phyloP scores from a whole-genome alignment of 2,329 filamentous ascomycete genomes.

The Sporothrix phasma region DNA sequence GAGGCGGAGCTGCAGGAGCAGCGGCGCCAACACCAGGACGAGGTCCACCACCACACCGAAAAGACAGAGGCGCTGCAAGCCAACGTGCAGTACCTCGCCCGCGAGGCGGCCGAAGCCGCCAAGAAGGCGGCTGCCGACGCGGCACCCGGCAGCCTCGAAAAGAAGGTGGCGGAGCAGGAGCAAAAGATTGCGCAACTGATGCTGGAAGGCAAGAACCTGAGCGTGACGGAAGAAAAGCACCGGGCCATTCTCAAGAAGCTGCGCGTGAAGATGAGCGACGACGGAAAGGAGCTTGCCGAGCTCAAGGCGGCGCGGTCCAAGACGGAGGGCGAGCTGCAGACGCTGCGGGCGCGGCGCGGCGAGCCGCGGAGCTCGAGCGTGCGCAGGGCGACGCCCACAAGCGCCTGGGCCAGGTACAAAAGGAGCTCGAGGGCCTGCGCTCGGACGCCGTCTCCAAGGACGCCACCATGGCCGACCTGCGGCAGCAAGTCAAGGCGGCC shows the following conservation, averaged over 20 bases:
- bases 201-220: conserved; percentile 84
- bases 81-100: conserved; percentile 80
- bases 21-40: conserved; percentile 60
- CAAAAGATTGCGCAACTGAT: conserved; percentile 81
- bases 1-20: conserved; percentile 28
- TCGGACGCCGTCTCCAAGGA: conserved; percentile 55
- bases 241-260: conserved; percentile 76
- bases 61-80: conserved; percentile 85
- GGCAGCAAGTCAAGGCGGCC: conserved; percentile 57
- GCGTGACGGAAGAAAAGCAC: conserved; percentile 76
- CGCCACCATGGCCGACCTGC: conserved; percentile 56
- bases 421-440: conserved; percentile 41
- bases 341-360: conserved; percentile 38
- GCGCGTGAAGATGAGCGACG: conserved; percentile 52
- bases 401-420: conserved; percentile 48
- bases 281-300: conserved; percentile 54
- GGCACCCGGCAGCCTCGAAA: conserved; percentile 56
- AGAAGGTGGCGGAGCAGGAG: conserved; percentile 79
- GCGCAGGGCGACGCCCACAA: conserved; percentile 42
- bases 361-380: conserved; percentile 47
- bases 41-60: conserved; percentile 74
- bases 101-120: conserved; percentile 66
- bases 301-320: conserved; percentile 51
- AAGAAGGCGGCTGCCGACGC: conserved; percentile 56
- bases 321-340: conserved; percentile 39